phyloP scores from a whole-genome alignment of 2,329 filamentous ascomycete genomes.

The Aspergillus cejpii region DNA sequence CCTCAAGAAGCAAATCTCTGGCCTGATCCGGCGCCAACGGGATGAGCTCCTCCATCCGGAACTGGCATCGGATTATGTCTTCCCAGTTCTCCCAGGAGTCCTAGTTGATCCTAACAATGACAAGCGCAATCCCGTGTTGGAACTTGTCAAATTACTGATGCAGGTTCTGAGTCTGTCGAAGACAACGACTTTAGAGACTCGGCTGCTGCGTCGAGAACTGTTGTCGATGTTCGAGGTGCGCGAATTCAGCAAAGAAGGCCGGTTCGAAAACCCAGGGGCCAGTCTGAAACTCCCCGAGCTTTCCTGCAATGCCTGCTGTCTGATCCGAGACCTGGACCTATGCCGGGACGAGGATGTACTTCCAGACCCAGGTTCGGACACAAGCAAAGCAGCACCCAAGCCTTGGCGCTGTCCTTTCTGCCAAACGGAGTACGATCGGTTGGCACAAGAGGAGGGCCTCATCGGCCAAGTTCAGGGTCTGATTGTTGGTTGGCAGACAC shows the following conservation, averaged over 20 bases:
- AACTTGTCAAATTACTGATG: conserved; percentile 88
- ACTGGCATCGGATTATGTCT: conserved; percentile 76
- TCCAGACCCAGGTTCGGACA: conserved; percentile 42
- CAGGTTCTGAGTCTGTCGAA: conserved; percentile 88
- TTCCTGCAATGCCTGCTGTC: conserved; percentile 84
- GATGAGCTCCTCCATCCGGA: conserved; percentile 85
- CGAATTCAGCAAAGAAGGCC: conserved; percentile 84
- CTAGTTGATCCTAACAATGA: conserved; percentile 49
- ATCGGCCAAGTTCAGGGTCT: conserved; percentile 68
- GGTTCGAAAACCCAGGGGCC: conserved; percentile 77
- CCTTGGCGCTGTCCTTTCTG: conserved; percentile 75
- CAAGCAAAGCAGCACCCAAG: conserved; percentile 33
- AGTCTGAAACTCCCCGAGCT: conserved; percentile 66
- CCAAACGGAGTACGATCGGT: conserved; percentile 64
- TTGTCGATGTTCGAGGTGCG: conserved; percentile 86
- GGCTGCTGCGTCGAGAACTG: conserved; percentile 80
- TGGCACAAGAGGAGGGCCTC: conserved; percentile 75
- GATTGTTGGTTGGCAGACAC: conserved; percentile 73
- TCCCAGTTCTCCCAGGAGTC: conserved; percentile 63
- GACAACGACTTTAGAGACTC: conserved; percentile 79
- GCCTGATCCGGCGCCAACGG: conserved; percentile 76
- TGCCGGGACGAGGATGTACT: conserved; percentile 83
- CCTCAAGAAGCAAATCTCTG: conserved; percentile 77
- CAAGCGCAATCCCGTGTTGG: conserved; percentile 67
- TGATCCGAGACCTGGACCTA: conserved; percentile 80